phyloP scores from a whole-genome alignment of 352 stramenopile species.

The Globisporangium spinosum region DNA sequence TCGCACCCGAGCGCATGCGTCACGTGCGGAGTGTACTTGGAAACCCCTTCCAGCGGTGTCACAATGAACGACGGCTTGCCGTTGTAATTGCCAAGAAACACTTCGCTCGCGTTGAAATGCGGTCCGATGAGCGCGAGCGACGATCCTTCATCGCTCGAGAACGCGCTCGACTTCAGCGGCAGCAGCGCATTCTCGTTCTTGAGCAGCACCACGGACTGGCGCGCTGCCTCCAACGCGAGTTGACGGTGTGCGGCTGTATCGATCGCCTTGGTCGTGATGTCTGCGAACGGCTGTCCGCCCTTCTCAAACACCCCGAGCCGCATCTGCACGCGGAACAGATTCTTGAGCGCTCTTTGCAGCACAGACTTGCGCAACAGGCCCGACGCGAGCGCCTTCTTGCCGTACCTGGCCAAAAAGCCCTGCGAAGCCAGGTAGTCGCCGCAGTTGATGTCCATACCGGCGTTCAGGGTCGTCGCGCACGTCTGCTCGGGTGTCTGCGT shows the following conservation, averaged over 20 bases:
- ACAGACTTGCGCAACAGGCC: conserved; percentile 53
- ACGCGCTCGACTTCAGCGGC: conserved; percentile 37
- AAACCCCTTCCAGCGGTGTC: conserved; percentile 52
- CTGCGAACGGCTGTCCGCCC: conserved; percentile 48
- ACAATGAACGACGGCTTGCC: conserved; percentile 57
- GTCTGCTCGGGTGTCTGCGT: conserved; percentile 57
- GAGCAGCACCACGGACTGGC: conserved; percentile 84
- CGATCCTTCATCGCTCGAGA: conserved; percentile 12
- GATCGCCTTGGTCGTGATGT: conserved; percentile 48
- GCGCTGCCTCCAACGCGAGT: conserved; percentile 61
- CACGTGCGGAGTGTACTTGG: conserved; percentile 27
- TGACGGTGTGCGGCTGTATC: conserved; percentile 48
- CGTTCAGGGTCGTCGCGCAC: conserved; percentile 54
- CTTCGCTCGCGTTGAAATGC: conserved; percentile 58
- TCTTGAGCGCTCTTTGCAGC: conserved; percentile 63
- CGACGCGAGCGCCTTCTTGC: conserved; percentile 54
- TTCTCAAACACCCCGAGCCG: conserved; percentile 89
- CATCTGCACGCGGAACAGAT: conserved; percentile 86
- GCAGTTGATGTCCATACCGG: conserved; percentile 85
- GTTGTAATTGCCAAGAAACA: conserved; percentile 75
- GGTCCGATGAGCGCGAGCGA: conserved; percentile 72
- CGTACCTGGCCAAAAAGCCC: conserved; percentile 56
- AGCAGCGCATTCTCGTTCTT: conserved; percentile 81
- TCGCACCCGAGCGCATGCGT: conserved; percentile 46
- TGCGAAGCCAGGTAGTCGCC: conserved; percentile 59